phyloP scores from a whole-genome alignment of 2,329 filamentous ascomycete species.

The Sporothrix brasiliensis region DNA sequence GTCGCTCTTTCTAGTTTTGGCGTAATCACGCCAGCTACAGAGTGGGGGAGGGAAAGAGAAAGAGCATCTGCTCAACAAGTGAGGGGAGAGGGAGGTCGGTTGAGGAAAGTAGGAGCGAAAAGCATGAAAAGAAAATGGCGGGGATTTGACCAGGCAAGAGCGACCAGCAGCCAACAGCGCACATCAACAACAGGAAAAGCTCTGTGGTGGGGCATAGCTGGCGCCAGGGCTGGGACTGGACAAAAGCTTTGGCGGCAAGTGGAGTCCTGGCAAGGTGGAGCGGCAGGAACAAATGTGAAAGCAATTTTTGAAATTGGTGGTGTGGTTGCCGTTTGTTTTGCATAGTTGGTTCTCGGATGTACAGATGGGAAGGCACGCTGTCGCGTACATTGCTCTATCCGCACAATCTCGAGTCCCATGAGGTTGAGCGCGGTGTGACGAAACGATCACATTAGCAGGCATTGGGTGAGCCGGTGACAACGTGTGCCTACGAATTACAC shows the following conservation, averaged over 20 bases:
- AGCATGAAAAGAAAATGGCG: slow-evolving; percentile 15
- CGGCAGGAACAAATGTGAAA: slow-evolving; percentile 5
- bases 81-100: slow-evolving; percentile 11
- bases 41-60: slow-evolving; percentile 7
- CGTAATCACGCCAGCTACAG: neutral
- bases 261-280: slow-evolving; percentile 2
- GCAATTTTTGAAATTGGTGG: neutral
- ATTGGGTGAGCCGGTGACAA: neutral
- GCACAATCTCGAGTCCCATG: slow-evolving; percentile 17
- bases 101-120: neutral
- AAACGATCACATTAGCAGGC: slow-evolving; percentile 5
- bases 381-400: neutral
- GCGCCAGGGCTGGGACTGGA: neutral
- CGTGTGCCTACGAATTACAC: neutral
- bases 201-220: slow-evolving; percentile 5
- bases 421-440: slow-evolving; percentile 7
- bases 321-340: neutral
- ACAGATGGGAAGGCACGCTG: neutral
- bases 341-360: neutral
- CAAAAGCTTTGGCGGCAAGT: neutral
- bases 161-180: neutral
- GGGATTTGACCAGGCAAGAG: slow-evolving; percentile 9
- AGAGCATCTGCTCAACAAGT: neutral
- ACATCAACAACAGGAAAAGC: neutral
- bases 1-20: slow-evolving; percentile 10